Evolutionary conservation across 2,329 filamentous ascomycete genomes (phyloP), one percentile per base, ranked within the genome.

Genomic region (Cercospora brassicicola): DNA sequence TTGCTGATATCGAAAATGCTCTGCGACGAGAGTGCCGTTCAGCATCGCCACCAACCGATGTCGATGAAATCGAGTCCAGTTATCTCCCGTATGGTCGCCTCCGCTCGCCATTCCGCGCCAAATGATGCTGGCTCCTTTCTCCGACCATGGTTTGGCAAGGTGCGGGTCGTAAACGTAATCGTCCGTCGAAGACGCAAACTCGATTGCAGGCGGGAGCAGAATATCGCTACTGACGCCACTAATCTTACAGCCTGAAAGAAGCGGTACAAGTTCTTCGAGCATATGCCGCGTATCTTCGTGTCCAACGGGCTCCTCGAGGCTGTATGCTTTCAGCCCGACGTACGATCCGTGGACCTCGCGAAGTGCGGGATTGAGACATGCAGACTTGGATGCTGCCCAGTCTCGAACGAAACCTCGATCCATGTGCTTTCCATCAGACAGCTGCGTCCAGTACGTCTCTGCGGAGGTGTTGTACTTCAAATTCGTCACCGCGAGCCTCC

Each of bases 21-120:
- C 62, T 18, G 31, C 48, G 9, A 62, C 31, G 31, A 64, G 31
- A 8, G 88, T 90, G 6, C 81, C 85, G 72, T 92, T 92, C 74
- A 88, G 85, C 87, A 91, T 89, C 55, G 88, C 83, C 1, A 92
- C 84, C 73, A 92, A 90, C 0, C 90, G 88, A 74, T 92, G 90
- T 2, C 90, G 87, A 69, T 92, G 90, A 74, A 91, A 92, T 0
- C 86, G 84, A 10, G 82, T 84, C 90, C 90, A 92, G 72, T 87
- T 91, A 13, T 82, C 73, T 31, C 71, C 69, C 13, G 75, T 76
- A 64, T 81, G 79, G 3, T 79, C 78, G 2, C 83, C 83, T 1
- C 83, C 83, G 0, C 79, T 80, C 5, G 81, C 81, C 8, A 73
- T 75, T 10, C 83, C 83, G 62, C 82, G 78, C 83, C 83, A 84